phyloP scores from a whole-genome alignment of 176 grass and related monocot genomes.

The sorghum (Sorghum bicolor) region Sorghum_bicolor_NCBIv3 NC_012872.2:54117501-54118000 shows the following conservation, averaged over 20 bases:
- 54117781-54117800: constrained; percentile 8
- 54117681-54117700: neutral
- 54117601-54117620: constrained; percentile 98
- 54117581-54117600: constrained; percentile 84
- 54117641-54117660: constrained; percentile 63
- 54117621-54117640: constrained; percentile 98
- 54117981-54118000: neutral
- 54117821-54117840: neutral
- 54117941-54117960: constrained; percentile 3
- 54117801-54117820: neutral
- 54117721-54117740: neutral
- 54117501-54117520: neutral
- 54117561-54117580: constrained; percentile 73
- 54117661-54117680: neutral
- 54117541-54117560: constrained; percentile 49
- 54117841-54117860: neutral
- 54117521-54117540: constrained; percentile 5
- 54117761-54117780: neutral
- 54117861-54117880: constrained; percentile 10
- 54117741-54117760: neutral
- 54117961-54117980: neutral
- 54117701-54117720: neutral
- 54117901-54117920: neutral
- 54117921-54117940: neutral
- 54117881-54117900: neutral